Evolutionary conservation across 163 green algal genomes (phyloP), one percentile per base, ranked within the genome.

Genomic region (Chloromonas sp.): DNA sequence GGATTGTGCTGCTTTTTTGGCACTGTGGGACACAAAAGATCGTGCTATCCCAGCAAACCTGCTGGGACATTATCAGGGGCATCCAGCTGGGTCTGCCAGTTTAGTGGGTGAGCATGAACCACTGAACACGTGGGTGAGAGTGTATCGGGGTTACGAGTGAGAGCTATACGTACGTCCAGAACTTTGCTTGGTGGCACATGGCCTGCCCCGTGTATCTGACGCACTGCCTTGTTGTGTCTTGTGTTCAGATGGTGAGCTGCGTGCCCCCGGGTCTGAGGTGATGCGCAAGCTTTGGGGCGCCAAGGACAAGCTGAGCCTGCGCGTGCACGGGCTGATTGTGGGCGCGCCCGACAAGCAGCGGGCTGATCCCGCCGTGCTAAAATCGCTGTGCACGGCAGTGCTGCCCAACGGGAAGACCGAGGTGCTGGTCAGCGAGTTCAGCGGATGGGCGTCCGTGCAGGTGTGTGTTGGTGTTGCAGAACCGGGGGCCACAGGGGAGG

Each of bases 281-380:
- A 97, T 97, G 94, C 88, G 92, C 62, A 96, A 97, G 92, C 92
- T 97, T 70, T 87, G 91, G 61, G 95, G 95, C 0, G 94, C 94
- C 76, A 97, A 97, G 84, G 92, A 96, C 87, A 95, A 95, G 86
- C 89, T 96, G 71, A 85, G 88, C 58, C 89, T 97, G 86, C 88
- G 94, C 57, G 93, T 97, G 71, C 94, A 97, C 84, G 92, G 94
- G 14, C 90, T 97, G 36, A 92, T 97, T 61, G 88, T 97, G 60
- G 93, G 93, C 8, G 90, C 88, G 3, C 93, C 95, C 13, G 94
- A 97, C 74, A 94, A 96, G 87, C 93, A 95, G 89, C 86, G 92
- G 14, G 93, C 94, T 0, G 95, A 98, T 91, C 94, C 94, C 0
- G 94, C 94, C 0, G 94, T 98, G 85, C 92, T 98, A 87, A 85